These are phyloP conservation scores for Chamaecyparis obtusa DNA, from an alignment of 75 land plant genomes.

Conservation along the genomic window DNA sequence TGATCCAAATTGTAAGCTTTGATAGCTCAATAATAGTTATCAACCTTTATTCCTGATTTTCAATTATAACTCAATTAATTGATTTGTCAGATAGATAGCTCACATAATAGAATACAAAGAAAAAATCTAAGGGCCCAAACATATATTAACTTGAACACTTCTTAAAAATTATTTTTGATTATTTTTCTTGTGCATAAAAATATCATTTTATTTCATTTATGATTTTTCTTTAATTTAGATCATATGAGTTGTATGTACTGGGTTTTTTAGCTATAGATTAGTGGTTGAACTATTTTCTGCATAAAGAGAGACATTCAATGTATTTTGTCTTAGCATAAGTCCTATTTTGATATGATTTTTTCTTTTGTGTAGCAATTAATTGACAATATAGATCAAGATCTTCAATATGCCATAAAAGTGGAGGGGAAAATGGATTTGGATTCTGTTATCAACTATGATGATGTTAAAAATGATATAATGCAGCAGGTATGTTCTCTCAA, in stretches of 20 bases:
- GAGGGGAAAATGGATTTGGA: slow-evolving; percentile 92
- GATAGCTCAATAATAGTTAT: neutral
- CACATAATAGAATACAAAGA: neutral
- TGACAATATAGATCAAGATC: slow-evolving; percentile 82
- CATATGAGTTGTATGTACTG: neutral
- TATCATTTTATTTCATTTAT: neutral
- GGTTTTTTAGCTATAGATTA: neutral
- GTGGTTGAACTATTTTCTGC: neutral
- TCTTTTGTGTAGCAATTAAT: slow-evolving; percentile 60
- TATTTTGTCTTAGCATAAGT: neutral
- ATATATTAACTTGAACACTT: neutral
- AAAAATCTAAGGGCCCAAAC: neutral
- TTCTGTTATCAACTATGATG: slow-evolving; percentile 85
- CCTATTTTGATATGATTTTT: slow-evolving; percentile 7
- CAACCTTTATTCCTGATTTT: neutral
- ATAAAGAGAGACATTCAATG: neutral
- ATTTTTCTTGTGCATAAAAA: neutral
- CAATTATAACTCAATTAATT: neutral
- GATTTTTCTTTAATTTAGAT: neutral
- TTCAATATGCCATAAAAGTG: slow-evolving; percentile 89
- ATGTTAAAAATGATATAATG: slow-evolving; percentile 77
- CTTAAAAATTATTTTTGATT: no score
- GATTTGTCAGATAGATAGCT: neutral
- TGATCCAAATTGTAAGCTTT: neutral
- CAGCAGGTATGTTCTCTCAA: slow-evolving; percentile 48